Conservation (phyloP, 306 rosid genomes). For the Trifolium pratense region DNA sequence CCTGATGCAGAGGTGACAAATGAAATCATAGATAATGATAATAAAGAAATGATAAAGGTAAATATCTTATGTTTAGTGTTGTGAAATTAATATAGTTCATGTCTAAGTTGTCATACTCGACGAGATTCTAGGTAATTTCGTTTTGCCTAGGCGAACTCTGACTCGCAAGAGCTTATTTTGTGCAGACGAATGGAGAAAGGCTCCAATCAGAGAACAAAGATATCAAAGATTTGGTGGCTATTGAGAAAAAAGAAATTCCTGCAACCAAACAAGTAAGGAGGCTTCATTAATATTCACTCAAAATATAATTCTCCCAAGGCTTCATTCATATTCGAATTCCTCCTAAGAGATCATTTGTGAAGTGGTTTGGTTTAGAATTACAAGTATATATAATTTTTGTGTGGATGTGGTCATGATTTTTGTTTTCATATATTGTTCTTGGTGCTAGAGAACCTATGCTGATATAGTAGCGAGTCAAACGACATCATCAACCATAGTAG, state of each 20-base stretch:
- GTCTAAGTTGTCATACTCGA: background rate
- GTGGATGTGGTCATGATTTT: background rate
- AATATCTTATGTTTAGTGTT: slow-evolving; percentile 15
- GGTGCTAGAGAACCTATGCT: background rate
- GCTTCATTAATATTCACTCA: slow-evolving; percentile 36
- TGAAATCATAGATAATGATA: slow-evolving; percentile 29
- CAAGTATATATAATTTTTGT: slow-evolving; percentile 2
- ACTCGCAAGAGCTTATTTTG: slow-evolving; percentile 16
- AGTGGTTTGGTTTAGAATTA: background rate
- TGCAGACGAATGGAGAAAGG: slow-evolving; percentile 39
- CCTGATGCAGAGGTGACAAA: slow-evolving; percentile 27
- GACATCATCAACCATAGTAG: slow-evolving; percentile 1
- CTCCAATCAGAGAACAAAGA: slow-evolving; percentile 26
- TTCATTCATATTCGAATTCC: background rate
- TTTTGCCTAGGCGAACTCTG: no score
- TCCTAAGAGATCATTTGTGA: background rate
- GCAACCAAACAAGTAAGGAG: slow-evolving; percentile 40
- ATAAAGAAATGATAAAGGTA: slow-evolving; percentile 41
- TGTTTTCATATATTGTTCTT: background rate
- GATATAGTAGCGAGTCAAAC: slow-evolving; percentile 28
- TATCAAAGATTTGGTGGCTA: slow-evolving; percentile 36
- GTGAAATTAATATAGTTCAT: background rate
- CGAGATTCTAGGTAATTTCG: no score
- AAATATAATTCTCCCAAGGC: background rate
- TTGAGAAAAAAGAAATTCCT: slow-evolving; percentile 41